Conservation (phyloP, 257 asterid species). For the Solanum arcanum region DNA sequence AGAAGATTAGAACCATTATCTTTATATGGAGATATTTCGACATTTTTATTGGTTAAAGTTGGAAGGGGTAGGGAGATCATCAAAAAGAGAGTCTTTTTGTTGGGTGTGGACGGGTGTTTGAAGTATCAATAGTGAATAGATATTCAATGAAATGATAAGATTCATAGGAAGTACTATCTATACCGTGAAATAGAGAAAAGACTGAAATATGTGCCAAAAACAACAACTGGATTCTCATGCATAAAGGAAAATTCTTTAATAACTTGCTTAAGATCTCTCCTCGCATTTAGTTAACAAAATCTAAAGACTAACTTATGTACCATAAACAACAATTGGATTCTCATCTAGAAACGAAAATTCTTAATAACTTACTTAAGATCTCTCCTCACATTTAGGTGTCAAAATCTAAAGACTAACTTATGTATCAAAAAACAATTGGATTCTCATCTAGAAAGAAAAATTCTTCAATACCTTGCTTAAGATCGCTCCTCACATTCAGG, state of each 20-base stretch:
- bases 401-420: background rate
- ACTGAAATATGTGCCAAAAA: background rate
- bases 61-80: too few species aligned
- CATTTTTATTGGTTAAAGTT: background rate
- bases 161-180: background rate
- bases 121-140: background rate
- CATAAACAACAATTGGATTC: background rate
- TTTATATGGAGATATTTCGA: background rate
- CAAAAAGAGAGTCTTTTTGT: background rate
- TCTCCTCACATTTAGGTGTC: background rate
- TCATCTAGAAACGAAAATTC: background rate
- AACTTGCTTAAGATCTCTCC: background rate
- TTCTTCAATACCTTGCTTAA: background rate
- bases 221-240: background rate
- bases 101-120: background rate
- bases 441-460: background rate
- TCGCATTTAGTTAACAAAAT: too few species aligned
- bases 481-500: background rate
- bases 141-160: background rate
- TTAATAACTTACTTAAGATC: background rate
- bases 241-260: background rate
- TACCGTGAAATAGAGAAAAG: background rate
- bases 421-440: background rate
- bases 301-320: background rate
- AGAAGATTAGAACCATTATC: background rate